These are phyloP conservation scores for Fusarium clavum DNA, from an alignment of 2,329 filamentous ascomycete species.

Conservation along the genomic window DNA sequence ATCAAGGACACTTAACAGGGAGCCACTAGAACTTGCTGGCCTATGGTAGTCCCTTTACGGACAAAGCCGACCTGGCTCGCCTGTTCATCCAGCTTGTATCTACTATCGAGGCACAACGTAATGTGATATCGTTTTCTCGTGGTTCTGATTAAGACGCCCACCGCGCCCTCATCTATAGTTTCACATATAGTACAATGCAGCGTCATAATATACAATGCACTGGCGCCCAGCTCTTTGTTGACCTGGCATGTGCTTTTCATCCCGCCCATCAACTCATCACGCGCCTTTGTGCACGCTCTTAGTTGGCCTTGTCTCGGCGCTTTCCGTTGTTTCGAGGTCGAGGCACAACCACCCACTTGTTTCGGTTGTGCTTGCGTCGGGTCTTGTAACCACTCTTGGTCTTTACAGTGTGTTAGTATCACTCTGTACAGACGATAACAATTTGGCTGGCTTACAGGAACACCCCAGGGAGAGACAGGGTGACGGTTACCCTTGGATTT, in stretches of 20 bases:
- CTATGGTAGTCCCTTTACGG: background rate
- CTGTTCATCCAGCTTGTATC: background rate
- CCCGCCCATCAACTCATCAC: constrained; percentile 15
- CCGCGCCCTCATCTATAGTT: constrained; percentile 44
- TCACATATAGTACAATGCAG: constrained; percentile 52
- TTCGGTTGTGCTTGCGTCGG: constrained; percentile 85
- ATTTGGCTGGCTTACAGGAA: constrained; percentile 75
- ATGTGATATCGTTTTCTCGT: constrained; percentile 6
- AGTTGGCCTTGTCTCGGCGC: constrained; percentile 73
- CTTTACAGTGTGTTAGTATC: constrained; percentile 50
- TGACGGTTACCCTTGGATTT: constrained; percentile 99
- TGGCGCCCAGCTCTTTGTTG: constrained; percentile 31
- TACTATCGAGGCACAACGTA: background rate
- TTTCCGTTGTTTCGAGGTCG: constrained; percentile 92
- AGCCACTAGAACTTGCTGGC: background rate
- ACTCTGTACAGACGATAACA: background rate
- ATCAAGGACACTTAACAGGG: background rate
- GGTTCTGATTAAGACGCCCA: constrained; percentile 33
- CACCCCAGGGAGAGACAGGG: constrained; percentile 96
- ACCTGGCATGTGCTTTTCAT: constrained; percentile 28
- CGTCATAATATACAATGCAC: constrained; percentile 49
- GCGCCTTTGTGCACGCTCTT: constrained; percentile 44
- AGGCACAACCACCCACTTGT: constrained; percentile 89
- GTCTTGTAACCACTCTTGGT: constrained; percentile 94
- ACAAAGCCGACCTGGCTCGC: background rate